These are phyloP conservation scores for Nakazawaea wickerhamii DNA, from an alignment of 805 yeast species.

Conservation along the genomic window DNA sequence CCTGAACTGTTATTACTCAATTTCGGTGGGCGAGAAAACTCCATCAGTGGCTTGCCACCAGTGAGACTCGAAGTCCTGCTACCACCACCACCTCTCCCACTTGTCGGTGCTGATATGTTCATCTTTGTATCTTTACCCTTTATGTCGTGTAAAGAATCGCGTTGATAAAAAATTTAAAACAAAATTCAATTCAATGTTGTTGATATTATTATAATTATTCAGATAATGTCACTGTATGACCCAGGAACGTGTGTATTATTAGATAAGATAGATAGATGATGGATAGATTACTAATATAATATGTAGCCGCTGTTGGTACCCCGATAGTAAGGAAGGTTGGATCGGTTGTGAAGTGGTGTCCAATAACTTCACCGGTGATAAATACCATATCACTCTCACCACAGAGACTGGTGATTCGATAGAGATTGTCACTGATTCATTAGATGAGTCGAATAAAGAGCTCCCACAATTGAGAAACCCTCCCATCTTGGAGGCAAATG, in stretches of 20 bases:
- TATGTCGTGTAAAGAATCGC: constrained; percentile 18
- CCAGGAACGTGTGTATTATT: no score
- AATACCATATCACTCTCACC: constrained; percentile 44
- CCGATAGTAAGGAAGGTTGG: constrained; percentile 72
- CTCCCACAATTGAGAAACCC: constrained; percentile 87
- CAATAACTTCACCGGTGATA: constrained; percentile 35
- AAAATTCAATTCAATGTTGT: no score
- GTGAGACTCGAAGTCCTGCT: constrained; percentile 8
- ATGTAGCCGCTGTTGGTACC: constrained; percentile 75
- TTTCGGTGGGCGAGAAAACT: background rate
- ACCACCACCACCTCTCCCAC: constrained; percentile 1
- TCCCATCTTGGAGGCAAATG: constrained; percentile 86
- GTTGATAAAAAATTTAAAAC: constrained; percentile 18
- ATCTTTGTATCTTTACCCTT: constrained; percentile 9
- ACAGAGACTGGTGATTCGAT: constrained; percentile 46
- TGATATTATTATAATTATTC: no score
- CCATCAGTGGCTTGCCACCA: background rate
- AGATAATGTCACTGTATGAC: no score
- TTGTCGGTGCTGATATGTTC: constrained; percentile 12
- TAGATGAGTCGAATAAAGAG: constrained; percentile 48
- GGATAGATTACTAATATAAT: background rate
- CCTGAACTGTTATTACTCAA: background rate
- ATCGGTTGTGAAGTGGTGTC: constrained; percentile 57
- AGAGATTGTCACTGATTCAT: constrained; percentile 40
- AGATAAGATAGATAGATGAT: no score